A percentile compares a stretch with the other conserved stretches of the same genome.
Conservation (phyloP, 257 asterid genomes). For the Solanum lycopersicoides region DNA sequence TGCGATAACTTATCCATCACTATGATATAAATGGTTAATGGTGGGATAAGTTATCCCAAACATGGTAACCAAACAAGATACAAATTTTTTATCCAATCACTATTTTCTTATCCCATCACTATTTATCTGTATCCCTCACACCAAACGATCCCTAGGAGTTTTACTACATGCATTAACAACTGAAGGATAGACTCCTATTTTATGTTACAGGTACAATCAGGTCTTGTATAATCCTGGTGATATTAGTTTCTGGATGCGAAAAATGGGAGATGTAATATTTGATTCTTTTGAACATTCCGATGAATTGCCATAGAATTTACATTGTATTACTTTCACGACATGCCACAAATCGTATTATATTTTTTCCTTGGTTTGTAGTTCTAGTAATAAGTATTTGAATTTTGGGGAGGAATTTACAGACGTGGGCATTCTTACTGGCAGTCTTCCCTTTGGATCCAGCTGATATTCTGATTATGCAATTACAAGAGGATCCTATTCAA, state of each 20-base stretch:
- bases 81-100: no score
- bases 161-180: not conserved
- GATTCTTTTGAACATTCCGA: not conserved
- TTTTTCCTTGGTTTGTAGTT: not conserved
- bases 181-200: not conserved
- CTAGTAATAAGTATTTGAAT: not conserved
- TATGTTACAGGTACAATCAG: not conserved
- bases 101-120: no score
- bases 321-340: not conserved
- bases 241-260: not conserved
- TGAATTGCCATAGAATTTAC: not conserved
- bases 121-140: no score
- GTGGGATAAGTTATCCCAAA: no score
- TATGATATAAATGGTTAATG: no score
- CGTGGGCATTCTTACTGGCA: not conserved
- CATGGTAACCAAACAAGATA: no score
- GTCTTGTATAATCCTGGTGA: not conserved
- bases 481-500: not conserved
- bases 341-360: not conserved
- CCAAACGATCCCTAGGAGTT: not conserved
- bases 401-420: not conserved
- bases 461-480: not conserved
- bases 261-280: not conserved
- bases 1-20: no score
- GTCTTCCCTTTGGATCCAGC: not conserved